These are phyloP conservation scores for Aureobasidium musti DNA, from an alignment of 2,329 filamentous ascomycete genomes.

Conservation along the genomic window DNA sequence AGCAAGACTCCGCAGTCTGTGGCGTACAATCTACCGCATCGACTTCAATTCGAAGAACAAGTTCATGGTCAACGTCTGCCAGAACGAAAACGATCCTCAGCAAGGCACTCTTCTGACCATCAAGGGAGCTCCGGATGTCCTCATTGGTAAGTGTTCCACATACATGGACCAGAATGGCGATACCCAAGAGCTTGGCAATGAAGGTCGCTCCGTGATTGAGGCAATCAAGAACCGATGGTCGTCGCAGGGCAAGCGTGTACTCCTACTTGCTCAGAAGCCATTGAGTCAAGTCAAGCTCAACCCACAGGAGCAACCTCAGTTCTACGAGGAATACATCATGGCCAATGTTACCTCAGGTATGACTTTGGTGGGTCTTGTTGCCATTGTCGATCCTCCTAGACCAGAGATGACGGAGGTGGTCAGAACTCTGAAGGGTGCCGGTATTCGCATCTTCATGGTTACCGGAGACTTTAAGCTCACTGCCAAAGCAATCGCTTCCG, in stretches of 20 bases:
- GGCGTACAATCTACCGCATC: conserved; percentile 67
- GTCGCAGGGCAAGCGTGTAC: conserved; percentile 66
- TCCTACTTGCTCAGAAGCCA: conserved; percentile 61
- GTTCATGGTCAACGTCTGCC: conserved; percentile 70
- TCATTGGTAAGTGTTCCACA: conserved; percentile 63
- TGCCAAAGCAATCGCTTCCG: conserved; percentile 68
- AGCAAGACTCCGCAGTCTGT: conserved; percentile 60
- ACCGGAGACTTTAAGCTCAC: conserved; percentile 78
- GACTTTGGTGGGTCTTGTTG: conserved; percentile 59
- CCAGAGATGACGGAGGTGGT: conserved; percentile 62
- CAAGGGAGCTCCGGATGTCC: conserved; percentile 75
- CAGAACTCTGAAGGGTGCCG: conserved; percentile 65
- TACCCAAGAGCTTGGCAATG: conserved; percentile 54
- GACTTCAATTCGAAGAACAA: conserved; percentile 85
- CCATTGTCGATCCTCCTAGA: conserved; percentile 61
- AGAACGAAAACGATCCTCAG: conserved; percentile 38
- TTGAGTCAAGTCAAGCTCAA: conserved; percentile 60
- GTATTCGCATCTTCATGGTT: conserved; percentile 78
- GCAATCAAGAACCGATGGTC: conserved; percentile 69
- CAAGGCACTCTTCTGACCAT: conserved; percentile 61
- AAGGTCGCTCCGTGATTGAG: conserved; percentile 58
- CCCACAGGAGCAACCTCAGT: conserved; percentile 53
- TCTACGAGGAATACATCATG: conserved; percentile 59
- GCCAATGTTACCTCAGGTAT: conserved; percentile 59
- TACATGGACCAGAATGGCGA: conserved; percentile 60